Conservation (phyloP, 179 eudicot genomes). For the Beta corolliflora region DNA sequence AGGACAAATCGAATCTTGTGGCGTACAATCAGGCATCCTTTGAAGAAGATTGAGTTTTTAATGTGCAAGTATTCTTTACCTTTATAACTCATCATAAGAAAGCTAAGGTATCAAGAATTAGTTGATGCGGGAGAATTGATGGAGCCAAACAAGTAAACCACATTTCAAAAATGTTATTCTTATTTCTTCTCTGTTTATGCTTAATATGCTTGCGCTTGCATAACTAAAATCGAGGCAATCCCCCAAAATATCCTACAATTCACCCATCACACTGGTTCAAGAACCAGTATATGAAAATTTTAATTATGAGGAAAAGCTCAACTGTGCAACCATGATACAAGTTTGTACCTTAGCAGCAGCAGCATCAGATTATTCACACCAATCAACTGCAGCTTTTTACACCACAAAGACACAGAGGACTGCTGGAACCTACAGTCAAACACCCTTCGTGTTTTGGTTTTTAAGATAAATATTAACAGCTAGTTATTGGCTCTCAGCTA, state of each 20-base stretch:
- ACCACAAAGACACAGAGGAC: not conserved
- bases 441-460: not conserved
- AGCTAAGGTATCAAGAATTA: not conserved
- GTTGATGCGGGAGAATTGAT: not conserved
- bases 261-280: not conserved
- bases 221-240: too few relatives aligned
- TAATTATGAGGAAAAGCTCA: not conserved
- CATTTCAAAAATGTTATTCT: not conserved
- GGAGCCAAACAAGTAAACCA: not conserved
- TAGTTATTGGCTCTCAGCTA: not conserved
- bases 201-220: not conserved
- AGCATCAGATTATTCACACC: not conserved
- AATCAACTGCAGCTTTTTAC: not conserved
- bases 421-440: not conserved
- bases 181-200: not conserved
- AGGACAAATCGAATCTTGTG: not conserved
- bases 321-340: not conserved
- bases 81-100: not conserved
- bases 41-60: not conserved
- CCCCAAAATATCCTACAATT: too few relatives aligned
- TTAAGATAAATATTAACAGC: not conserved
- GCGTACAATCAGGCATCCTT: not conserved
- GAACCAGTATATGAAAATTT: not conserved
- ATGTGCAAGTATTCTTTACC: too few relatives aligned
- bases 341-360: not conserved